Percentiles rank a stretch among this genome's conserved stretches.
Conservation (phyloP, 805 yeast species). For the Metschnikowia rubicola region DNA sequence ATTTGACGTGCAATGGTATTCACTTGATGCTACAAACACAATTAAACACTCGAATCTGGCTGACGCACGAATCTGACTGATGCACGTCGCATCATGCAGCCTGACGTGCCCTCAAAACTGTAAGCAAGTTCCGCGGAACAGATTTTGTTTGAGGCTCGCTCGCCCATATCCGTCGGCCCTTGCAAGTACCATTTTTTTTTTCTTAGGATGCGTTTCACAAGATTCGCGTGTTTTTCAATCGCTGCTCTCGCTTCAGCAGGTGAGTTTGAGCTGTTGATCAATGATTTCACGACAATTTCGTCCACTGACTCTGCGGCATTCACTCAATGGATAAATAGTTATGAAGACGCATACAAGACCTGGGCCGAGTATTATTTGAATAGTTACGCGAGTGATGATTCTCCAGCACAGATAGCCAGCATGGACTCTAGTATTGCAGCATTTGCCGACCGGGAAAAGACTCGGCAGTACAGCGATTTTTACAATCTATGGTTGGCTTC, state of each 20-base stretch:
- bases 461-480: constrained; percentile 1
- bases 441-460: neutral
- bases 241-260: neutral
- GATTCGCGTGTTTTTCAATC: neutral
- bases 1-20: no score
- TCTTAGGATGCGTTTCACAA: constrained; percentile 1
- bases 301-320: constrained; percentile 4
- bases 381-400: neutral
- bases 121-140: no score
- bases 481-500: neutral
- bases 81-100: no score
- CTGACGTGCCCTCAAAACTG: no score
- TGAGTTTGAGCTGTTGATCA: neutral
- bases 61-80: no score
- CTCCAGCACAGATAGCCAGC: neutral
- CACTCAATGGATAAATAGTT: constrained; percentile 1
- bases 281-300: neutral
- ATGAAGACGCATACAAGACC: constrained; percentile 4
- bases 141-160: no score
- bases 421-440: neutral
- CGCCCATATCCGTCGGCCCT: no score
- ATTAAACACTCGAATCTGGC: no score
- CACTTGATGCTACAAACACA: no score
- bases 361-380: neutral
- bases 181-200: no score